Evolutionary conservation across 2,329 filamentous ascomycete genomes (phyloP).

Genomic region (Fusarium transvaalense): DNA sequence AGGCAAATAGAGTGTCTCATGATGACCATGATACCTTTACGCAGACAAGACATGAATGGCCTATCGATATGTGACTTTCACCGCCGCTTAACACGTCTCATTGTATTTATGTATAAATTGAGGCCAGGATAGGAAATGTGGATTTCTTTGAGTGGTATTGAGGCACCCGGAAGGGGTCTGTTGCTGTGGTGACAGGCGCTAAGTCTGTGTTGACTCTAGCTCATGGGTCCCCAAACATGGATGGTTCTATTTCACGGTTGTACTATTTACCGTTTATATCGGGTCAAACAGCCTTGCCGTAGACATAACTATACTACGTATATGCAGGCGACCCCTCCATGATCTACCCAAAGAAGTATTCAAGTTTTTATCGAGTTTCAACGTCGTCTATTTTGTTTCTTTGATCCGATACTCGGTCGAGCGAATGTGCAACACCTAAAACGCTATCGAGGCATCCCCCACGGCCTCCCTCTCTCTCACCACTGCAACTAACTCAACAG

Average conservation of each 20-base stretch:
- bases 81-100: background rate
- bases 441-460: conserved; percentile 4
- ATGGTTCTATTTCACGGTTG: conserved; percentile 8
- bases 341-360: conserved; percentile 18
- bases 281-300: conserved; percentile 39
- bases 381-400: conserved; percentile 12
- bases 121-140: background rate
- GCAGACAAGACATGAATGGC: conserved; percentile 7
- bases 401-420: background rate
- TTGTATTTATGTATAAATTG: no score
- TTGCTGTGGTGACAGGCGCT: conserved; percentile 43
- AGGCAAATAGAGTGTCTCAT: conserved; percentile 19
- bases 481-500: conserved; percentile 18
- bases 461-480: conserved; percentile 8
- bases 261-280: conserved; percentile 41
- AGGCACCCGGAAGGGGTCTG: background rate
- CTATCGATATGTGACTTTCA: conserved; percentile 8
- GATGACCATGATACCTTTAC: background rate
- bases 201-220: conserved; percentile 37
- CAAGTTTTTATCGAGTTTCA: conserved; percentile 24
- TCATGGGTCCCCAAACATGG: conserved; percentile 30
- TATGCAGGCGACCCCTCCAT: conserved; percentile 45
- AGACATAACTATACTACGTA: conserved; percentile 17
- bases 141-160: background rate
- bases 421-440: conserved; percentile 18